phyloP scores from a whole-genome alignment of 2,329 filamentous ascomycete genomes.

The Cladosporium sp. region DNA sequence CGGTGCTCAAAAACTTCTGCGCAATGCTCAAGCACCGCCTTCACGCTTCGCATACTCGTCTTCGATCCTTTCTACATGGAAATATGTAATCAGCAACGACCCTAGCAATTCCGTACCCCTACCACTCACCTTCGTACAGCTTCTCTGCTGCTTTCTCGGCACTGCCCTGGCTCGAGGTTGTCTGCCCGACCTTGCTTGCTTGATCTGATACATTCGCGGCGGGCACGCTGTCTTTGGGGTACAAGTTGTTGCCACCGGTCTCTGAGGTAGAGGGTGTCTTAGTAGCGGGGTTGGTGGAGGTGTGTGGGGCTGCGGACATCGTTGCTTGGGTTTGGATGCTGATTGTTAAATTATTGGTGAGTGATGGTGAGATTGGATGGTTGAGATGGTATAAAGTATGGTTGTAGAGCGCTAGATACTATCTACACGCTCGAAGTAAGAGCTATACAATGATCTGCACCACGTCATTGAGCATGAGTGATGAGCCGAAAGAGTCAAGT shows the following conservation, averaged over 20 bases:
- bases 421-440: neutral
- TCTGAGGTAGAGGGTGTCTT: slow-evolving; percentile 27
- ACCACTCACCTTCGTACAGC: slow-evolving; percentile 32
- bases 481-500: neutral
- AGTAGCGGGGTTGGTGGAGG: slow-evolving; percentile 23
- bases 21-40: slow-evolving; percentile 40
- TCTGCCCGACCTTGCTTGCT: slow-evolving; percentile 24
- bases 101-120: neutral
- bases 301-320: slow-evolving; percentile 1
- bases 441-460: neutral
- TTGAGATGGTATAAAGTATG: neutral
- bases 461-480: neutral
- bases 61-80: slow-evolving; percentile 39
- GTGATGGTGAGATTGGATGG: neutral
- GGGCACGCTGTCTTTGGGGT: slow-evolving; percentile 23
- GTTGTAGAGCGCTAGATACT: neutral
- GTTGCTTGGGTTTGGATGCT: neutral
- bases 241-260: slow-evolving; percentile 27
- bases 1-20: neutral
- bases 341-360: neutral
- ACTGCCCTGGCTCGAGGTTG: slow-evolving; percentile 18
- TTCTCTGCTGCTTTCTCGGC: slow-evolving; percentile 38
- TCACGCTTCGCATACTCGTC: slow-evolving; percentile 48
- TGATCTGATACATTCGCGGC: slow-evolving; percentile 23
- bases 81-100: neutral